Base-by-base conservation (phyloP, 768 basidiomycete species). In the Podaxis sp. region DNA sequence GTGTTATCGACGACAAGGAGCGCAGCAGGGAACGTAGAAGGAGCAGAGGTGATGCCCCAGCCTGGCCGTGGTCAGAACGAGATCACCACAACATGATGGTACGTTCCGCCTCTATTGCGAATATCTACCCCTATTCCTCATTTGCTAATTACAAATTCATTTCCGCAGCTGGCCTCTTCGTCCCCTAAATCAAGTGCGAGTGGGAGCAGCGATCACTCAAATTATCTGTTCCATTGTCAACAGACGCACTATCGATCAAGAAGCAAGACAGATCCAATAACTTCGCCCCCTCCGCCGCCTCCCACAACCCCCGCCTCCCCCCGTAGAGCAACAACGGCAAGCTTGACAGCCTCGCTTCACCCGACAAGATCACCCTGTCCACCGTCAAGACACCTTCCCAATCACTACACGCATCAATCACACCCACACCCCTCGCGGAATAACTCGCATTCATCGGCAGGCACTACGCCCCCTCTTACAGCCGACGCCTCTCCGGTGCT, bases 401-500 rank as follows among this genome's bases (percentile, higher is more conserved):
- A 51, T 26, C 30, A 7, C 52, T n/a, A 9, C 11, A 19, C 52
- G 4, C 24, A 17, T 15, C 42, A 13, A 4, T 12, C 57, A 52
- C 17, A 13, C 7, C 26, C 38, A 7, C 60, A 15, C 12, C 61
- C 61, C 12, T n/a, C 17, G 7, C 46, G 52, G 33, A 63, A 63
- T 13, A 40, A 48, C 24, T 49, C 46, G 3, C 39, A 56, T 51
- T 51, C 61, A 2, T 52, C 59, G 26, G 33, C 59, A 13, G 66
- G 52, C 33, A 64, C 59, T 1, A 67, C 67, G 2, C 67, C 67
- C 12, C 64, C 67, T 49, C 59, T 67, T 9, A 65, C 65, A 4
- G 59, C 61, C 15, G 67, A 67, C 39, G 51, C 51, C 2, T 65
- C 64, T 1, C 67, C 66, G 1, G 62, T 59, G 8, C 58, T 65